Conservation (phyloP, 371 early-diverging fungal genomes). For the Parasitella parasitica region DNA sequence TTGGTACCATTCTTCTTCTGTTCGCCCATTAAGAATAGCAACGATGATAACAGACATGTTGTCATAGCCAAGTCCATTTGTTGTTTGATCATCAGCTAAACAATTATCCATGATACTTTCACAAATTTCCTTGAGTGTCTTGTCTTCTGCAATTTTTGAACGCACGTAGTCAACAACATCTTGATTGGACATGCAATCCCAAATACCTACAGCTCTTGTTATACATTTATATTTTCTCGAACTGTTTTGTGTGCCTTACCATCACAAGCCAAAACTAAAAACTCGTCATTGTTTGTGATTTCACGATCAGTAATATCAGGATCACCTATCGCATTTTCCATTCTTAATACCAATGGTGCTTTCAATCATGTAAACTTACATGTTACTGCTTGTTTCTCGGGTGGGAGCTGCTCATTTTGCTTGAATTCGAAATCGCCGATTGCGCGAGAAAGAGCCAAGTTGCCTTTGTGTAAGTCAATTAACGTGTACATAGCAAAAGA, state of each 20-base stretch:
- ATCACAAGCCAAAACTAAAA: slow-evolving; percentile 92
- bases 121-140: slow-evolving; percentile 68
- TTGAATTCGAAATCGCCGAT: slow-evolving; percentile 97
- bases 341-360: neutral
- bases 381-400: slow-evolving; percentile 89
- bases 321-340: slow-evolving; percentile 7
- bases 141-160: slow-evolving; percentile 55
- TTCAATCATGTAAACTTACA: slow-evolving; percentile 30
- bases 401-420: slow-evolving; percentile 63
- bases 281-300: slow-evolving; percentile 76
- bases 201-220: slow-evolving; percentile 88
- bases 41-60: slow-evolving; percentile 97
- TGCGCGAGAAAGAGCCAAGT: slow-evolving; percentile 91
- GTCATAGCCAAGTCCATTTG: slow-evolving; percentile 94
- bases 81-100: slow-evolving; percentile 81
- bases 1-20: slow-evolving; percentile 73
- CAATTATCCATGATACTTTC: slow-evolving; percentile 91
- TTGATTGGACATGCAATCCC: slow-evolving; percentile 95
- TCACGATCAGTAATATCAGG: slow-evolving; percentile 74
- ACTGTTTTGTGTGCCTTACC: no score
- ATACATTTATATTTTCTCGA: no score
- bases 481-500: neutral
- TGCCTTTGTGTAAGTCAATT: slow-evolving; percentile 45
- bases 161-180: slow-evolving; percentile 86
- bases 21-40: slow-evolving; percentile 79